Evolutionary conservation across 139 green algal species (phyloP).

Genomic region (Ulvella scutata): DNA sequence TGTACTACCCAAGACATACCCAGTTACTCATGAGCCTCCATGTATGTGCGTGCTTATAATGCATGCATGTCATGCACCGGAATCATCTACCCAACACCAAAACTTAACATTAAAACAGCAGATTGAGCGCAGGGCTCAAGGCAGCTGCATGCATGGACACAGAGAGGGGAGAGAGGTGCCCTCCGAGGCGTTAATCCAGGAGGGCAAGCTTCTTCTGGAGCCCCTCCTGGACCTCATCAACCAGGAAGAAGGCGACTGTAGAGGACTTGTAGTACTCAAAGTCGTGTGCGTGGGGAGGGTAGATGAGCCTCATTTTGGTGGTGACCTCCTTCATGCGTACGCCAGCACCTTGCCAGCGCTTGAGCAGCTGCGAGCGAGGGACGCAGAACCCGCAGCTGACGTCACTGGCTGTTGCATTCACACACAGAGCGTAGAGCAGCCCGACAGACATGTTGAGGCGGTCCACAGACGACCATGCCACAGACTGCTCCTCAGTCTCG

Average conservation of each 20-base stretch:
- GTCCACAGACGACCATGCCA: conserved; percentile 37
- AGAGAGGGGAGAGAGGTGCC: no score
- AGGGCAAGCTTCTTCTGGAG: conserved; percentile 30
- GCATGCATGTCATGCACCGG: no score
- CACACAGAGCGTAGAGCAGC: conserved; percentile 48
- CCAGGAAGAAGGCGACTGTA: conserved; percentile 49
- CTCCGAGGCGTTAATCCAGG: conserved; percentile 10
- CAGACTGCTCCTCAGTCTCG: conserved; percentile 11
- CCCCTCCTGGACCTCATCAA: conserved; percentile 34
- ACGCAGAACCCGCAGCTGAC: conserved; percentile 46
- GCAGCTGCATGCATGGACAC: no score
- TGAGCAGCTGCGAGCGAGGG: conserved; percentile 45
- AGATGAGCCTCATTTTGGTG: conserved; percentile 35
- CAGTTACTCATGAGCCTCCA: no score
- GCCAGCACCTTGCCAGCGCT: conserved; percentile 34
- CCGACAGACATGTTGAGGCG: conserved; percentile 51
- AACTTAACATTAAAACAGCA: no score
- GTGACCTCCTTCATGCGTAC: conserved; percentile 40
- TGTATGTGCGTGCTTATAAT: no score
- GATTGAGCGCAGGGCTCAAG: no score
- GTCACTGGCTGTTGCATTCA: conserved; percentile 25
- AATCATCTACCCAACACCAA: no score
- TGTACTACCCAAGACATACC: no score
- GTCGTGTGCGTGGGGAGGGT: conserved; percentile 40
- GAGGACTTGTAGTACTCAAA: conserved; percentile 46